Evolutionary conservation across 257 asterid genomes (phyloP).

Genomic region (Leptodermis oblonga): DNA sequence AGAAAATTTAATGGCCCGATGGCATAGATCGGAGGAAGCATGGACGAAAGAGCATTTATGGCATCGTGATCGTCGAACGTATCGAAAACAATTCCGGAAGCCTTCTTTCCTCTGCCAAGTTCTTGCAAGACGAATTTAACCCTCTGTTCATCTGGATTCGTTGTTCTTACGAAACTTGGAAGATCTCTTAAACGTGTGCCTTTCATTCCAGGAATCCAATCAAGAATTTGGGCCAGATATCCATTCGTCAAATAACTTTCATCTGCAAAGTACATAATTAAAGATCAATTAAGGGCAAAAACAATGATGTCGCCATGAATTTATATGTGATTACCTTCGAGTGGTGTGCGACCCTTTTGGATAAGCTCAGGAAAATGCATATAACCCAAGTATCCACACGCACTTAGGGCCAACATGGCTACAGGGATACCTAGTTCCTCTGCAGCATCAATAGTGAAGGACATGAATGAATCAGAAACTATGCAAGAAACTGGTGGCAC

Average conservation of each 20-base stretch:
- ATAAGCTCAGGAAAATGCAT: constrained; percentile 19
- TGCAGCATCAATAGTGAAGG: constrained; percentile 28
- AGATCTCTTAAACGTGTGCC: constrained; percentile 22
- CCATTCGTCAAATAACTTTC: constrained; percentile 23
- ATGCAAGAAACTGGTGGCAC: constrained; percentile 30
- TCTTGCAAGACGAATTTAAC: constrained; percentile 10
- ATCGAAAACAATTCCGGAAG: constrained; percentile 25
- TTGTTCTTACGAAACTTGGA: constrained; percentile 27
- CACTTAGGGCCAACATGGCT: constrained; percentile 26
- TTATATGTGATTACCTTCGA: constrained; percentile 9
- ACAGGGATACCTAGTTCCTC: constrained; percentile 26
- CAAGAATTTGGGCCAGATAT: constrained; percentile 21
- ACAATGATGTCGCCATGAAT: too few relatives aligned
- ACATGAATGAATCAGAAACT: constrained; percentile 24
- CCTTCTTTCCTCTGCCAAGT: constrained; percentile 15
- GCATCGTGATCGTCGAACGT: constrained; percentile 23
- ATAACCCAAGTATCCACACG: constrained; percentile 21
- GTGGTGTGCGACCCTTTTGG: constrained; percentile 24
- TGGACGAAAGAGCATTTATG: constrained; percentile 10
- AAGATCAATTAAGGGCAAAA: too few relatives aligned
- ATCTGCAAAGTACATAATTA: constrained; percentile 16
- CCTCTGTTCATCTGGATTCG: constrained; percentile 20
- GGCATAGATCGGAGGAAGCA: constrained; percentile 18
- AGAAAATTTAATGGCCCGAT: constrained; percentile 31
- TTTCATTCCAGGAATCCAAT: constrained; percentile 32